Evolutionary conservation across 306 rosid genomes (phyloP).

Genomic region (Acacia acuminata): DNA sequence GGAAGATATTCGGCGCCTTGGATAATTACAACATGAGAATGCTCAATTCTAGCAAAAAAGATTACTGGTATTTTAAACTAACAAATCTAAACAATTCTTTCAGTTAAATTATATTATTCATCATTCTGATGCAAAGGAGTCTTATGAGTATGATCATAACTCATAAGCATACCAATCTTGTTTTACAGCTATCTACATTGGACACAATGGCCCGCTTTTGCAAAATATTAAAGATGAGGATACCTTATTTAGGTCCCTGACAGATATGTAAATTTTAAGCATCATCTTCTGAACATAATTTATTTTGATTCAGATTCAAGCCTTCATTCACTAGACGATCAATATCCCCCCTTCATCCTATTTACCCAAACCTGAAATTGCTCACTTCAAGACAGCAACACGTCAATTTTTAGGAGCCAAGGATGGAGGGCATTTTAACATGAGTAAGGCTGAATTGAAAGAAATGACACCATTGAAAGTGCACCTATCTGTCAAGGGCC

Average conservation of each 20-base stretch:
- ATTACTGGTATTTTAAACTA: not conserved
- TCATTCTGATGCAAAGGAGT: not conserved
- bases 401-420: not conserved
- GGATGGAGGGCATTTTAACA: not conserved
- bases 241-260: not conserved
- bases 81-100: not conserved
- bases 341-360: not conserved
- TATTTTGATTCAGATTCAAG: not conserved
- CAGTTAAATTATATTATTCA: conserved; percentile 2
- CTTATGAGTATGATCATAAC: not conserved
- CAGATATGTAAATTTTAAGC: not conserved
- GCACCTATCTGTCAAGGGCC: not conserved
- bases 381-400: not conserved
- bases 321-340: not conserved
- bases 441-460: not conserved
- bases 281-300: not conserved
- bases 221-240: not conserved
- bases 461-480: not conserved
- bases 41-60: not conserved
- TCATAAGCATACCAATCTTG: not conserved
- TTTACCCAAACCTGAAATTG: not conserved
- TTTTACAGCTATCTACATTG: not conserved
- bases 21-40: not conserved
- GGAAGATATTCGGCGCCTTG: not conserved
- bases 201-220: not conserved